These are phyloP conservation scores for Tetradesmus obliquus DNA, from an alignment of 139 green algal species.

Conservation along the genomic window DNA sequence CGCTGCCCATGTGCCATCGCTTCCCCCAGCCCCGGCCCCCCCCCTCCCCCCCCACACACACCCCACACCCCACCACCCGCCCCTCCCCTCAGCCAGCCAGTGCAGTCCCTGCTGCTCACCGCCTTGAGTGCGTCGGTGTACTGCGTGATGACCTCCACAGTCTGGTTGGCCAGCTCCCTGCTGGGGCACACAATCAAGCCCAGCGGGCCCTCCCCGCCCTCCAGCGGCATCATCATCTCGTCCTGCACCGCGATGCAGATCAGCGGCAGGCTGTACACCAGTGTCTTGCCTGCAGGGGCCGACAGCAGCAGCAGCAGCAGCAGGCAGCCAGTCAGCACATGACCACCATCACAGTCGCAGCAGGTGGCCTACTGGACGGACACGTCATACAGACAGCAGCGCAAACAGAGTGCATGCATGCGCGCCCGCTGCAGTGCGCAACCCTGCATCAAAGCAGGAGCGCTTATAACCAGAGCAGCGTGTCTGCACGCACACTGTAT, in stretches of 20 bases:
- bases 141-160: conserved; percentile 79
- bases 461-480: not conserved
- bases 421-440: not conserved
- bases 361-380: not conserved
- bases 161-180: conserved; percentile 95
- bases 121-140: conserved; percentile 65
- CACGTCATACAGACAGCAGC: not conserved
- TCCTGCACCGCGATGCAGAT: conserved; percentile 90
- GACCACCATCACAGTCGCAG: not conserved
- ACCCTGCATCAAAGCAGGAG: not conserved
- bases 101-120: not conserved
- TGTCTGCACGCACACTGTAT: not conserved
- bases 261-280: conserved; percentile 95
- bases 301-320: not conserved
- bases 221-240: conserved; percentile 84
- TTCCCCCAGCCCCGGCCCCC: too few relatives aligned
- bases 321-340: not conserved
- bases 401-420: too few relatives aligned
- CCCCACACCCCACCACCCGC: too few relatives aligned
- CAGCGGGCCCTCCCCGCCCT: conserved; percentile 89
- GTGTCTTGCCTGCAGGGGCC: conserved; percentile 86
- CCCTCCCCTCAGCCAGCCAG: not conserved
- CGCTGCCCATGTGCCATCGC: too few relatives aligned
- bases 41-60: too few relatives aligned
- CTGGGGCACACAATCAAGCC: conserved; percentile 95